These are phyloP conservation scores for Syzygium aqueum DNA, from an alignment of 345 rosid genomes.

Conservation along the genomic window DNA sequence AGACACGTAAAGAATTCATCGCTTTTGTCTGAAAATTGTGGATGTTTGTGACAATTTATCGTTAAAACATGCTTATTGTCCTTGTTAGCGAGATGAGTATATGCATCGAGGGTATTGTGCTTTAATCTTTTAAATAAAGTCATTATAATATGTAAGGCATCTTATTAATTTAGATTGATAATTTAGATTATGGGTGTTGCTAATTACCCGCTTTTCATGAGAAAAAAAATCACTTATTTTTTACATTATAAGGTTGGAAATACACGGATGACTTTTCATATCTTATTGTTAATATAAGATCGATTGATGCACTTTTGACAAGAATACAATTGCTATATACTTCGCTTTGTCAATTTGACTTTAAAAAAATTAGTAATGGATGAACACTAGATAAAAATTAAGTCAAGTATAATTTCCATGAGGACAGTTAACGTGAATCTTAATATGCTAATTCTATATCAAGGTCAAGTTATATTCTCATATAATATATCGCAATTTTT, in stretches of 20 bases:
- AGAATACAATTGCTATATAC: not conserved
- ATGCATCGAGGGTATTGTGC: too few relatives aligned
- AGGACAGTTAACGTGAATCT: too few relatives aligned
- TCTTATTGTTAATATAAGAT: not conserved
- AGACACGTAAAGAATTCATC: not conserved
- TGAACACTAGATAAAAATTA: not conserved
- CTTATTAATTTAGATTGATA: not conserved
- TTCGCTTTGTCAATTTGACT: not conserved
- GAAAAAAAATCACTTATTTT: accelerated
- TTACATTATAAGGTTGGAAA: not conserved
- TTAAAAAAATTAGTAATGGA: not conserved
- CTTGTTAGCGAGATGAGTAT: too few relatives aligned
- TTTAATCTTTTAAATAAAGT: not conserved
- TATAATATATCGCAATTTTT: not conserved
- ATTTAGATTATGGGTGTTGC: not conserved
- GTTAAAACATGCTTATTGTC: too few relatives aligned
- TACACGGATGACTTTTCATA: not conserved
- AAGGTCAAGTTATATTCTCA: not conserved
- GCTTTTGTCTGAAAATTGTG: not conserved
- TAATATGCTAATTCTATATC: too few relatives aligned
- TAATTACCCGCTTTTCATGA: not conserved
- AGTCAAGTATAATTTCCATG: too few relatives aligned
- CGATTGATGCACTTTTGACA: not conserved
- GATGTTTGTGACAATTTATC: not conserved
- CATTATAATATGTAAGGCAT: not conserved